Conservation (phyloP, 352 stramenopile species). For the Aphanomyces invadans region DNA sequence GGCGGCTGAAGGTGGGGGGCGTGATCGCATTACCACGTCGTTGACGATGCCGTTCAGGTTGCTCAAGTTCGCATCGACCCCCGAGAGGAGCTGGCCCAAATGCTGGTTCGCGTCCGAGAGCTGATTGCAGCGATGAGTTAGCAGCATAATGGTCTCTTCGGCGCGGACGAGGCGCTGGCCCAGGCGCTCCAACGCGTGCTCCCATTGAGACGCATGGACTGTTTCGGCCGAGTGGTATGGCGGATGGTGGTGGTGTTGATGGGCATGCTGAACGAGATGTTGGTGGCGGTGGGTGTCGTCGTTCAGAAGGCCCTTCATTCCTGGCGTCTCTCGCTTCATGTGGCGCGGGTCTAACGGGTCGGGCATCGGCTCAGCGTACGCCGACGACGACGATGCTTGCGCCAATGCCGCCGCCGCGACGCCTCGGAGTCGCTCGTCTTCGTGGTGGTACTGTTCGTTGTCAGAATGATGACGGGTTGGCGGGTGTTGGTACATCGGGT, state of each 20-base stretch:
- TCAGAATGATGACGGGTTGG: neutral
- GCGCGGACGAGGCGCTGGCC: slow-evolving; percentile 2
- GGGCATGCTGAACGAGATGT: neutral
- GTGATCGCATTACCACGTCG: neutral
- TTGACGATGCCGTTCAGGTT: slow-evolving; percentile 12
- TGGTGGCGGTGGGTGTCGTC: neutral
- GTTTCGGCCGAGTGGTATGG: neutral
- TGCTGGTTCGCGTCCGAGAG: slow-evolving; percentile 7
- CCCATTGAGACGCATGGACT: neutral
- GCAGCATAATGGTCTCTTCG: slow-evolving; percentile 10
- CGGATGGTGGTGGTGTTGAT: neutral
- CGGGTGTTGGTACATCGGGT: neutral
- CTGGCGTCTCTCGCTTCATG: neutral
- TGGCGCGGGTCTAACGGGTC: neutral
- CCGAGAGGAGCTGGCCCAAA: neutral
- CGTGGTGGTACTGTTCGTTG: neutral
- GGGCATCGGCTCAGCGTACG: neutral
- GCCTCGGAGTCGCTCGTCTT: neutral
- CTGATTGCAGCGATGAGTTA: slow-evolving; percentile 3
- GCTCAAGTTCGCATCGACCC: slow-evolving; percentile 3
- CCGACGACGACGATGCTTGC: neutral
- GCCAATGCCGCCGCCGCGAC: neutral
- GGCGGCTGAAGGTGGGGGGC: neutral
- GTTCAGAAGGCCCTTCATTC: neutral
- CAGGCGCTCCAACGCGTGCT: neutral